Conservation (phyloP, 768 basidiomycete species). For the Mycena vitilis region DNA sequence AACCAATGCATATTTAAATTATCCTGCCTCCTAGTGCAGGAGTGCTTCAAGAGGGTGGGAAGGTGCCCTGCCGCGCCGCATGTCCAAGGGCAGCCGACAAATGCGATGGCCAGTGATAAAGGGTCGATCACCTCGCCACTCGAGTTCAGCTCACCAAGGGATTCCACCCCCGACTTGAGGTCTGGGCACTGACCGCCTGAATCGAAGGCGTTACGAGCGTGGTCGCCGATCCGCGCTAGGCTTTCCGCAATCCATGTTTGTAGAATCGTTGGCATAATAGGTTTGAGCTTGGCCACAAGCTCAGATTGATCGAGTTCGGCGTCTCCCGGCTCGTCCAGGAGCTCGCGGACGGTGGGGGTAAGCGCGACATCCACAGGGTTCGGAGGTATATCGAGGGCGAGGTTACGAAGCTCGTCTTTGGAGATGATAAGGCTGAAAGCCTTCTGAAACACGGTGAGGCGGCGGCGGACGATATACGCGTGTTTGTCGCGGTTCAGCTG, state of each 20-base stretch:
- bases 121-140: not conserved
- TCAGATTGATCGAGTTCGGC: not conserved
- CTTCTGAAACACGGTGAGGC: not conserved
- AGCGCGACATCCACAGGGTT: slow-evolving; percentile 14
- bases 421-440: slow-evolving; percentile 4
- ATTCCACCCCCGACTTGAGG: no score
- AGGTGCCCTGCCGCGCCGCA: slow-evolving; percentile 12
- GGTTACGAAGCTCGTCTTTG: not conserved
- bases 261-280: slow-evolving; percentile 11
- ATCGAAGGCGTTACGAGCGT: slow-evolving; percentile 10
- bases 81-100: slow-evolving; percentile 2
- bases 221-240: not conserved
- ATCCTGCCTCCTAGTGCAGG: not conserved
- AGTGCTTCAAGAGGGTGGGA: slow-evolving; percentile 5
- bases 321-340: slow-evolving; percentile 15
- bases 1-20: slow-evolving; percentile 14
- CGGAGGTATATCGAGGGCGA: slow-evolving; percentile 4
- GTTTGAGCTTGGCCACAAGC: not conserved
- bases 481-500: slow-evolving; percentile 22
- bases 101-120: slow-evolving; percentile 10
- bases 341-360: slow-evolving; percentile 19
- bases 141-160: not conserved
- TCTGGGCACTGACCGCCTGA: not conserved
- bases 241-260: slow-evolving; percentile 11
- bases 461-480: not conserved